Conservation (phyloP, 352 stramenopile species). For the Globisporangium cystogenes region DNA sequence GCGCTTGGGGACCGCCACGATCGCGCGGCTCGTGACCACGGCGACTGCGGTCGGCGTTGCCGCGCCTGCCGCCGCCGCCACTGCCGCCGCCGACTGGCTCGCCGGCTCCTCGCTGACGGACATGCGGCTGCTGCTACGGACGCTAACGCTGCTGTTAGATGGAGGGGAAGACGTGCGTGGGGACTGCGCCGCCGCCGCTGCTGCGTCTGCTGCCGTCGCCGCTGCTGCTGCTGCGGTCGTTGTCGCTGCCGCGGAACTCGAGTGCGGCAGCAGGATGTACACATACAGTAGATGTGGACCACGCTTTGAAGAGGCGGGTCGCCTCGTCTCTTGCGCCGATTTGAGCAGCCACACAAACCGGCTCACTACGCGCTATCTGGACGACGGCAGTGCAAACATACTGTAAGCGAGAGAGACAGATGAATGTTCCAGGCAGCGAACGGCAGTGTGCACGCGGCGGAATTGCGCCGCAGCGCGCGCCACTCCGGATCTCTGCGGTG, state of each 20-base stretch:
- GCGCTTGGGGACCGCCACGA: conserved; percentile 22
- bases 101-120: conserved; percentile 31
- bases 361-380: background rate
- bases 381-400: background rate
- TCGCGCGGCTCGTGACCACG: background rate
- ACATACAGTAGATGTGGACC: no score
- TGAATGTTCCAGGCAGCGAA: background rate
- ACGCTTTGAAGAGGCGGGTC: background rate
- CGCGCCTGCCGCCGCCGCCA: no score
- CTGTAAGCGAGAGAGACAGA: background rate
- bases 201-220: background rate
- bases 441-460: no score
- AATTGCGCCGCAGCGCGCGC: no score
- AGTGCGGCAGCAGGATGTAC: no score
- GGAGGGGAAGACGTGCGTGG: no score
- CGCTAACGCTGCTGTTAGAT: no score
- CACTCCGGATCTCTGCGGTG: no score
- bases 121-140: conserved; percentile 16
- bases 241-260: background rate
- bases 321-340: background rate
- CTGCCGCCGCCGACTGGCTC: background rate
- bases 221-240: background rate
- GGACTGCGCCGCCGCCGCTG: background rate
- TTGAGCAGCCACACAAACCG: background rate
- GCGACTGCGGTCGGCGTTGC: background rate